Conservation (phyloP, 805 yeast genomes). For the Candida taoyuanica region DNA sequence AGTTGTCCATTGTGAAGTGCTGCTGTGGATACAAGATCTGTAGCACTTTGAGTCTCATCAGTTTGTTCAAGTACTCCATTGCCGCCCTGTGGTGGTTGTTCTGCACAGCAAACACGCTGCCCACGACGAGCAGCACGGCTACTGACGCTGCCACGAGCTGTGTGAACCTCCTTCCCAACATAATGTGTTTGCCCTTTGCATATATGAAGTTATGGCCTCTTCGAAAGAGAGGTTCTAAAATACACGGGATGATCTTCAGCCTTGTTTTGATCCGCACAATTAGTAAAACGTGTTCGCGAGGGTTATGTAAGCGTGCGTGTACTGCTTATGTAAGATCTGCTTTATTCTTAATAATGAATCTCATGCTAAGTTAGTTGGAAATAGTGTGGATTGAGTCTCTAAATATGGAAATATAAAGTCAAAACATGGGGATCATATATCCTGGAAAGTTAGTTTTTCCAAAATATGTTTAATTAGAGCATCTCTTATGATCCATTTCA, state of each 20-base stretch:
- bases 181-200: no score
- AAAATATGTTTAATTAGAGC: no score
- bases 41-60: constrained; percentile 18
- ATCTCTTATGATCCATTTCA: no score
- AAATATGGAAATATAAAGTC: no score
- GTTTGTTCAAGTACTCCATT: constrained; percentile 18
- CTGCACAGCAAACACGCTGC: constrained; percentile 9
- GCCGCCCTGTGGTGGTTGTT: constrained; percentile 23
- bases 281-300: neutral
- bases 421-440: no score
- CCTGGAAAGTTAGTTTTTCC: no score
- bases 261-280: neutral
- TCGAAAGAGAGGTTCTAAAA: no score
- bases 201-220: no score
- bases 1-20: constrained; percentile 21
- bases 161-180: constrained; percentile 4
- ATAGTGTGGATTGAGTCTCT: no score
- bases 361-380: no score
- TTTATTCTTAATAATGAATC: no score
- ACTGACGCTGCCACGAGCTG: neutral
- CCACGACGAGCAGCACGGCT: constrained; percentile 2
- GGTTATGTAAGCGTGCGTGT: neutral
- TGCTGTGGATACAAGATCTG: constrained; percentile 24
- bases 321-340: neutral
- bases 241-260: no score